Evolutionary conservation across 176 grass and related monocot genomes (phyloP).

Genomic region (Aegilops longissima): DNA sequence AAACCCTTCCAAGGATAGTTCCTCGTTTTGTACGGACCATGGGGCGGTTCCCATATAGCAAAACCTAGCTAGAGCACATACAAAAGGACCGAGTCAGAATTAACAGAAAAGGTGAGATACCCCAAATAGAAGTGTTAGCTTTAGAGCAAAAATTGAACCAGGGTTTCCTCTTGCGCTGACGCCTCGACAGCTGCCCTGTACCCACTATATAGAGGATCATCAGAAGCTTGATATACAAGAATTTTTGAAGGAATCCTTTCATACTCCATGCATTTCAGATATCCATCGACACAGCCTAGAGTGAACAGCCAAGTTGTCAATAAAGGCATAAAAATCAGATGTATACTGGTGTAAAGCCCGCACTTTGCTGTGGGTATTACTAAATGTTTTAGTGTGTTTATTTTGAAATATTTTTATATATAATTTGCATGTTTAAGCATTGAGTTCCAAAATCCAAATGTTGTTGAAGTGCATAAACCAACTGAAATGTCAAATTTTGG

Average conservation of each 20-base stretch:
- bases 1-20: slow-evolving; percentile 90
- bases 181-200: slow-evolving; percentile 87
- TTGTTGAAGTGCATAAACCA: not conserved
- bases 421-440: not conserved
- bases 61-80: slow-evolving; percentile 71
- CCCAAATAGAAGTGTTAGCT: slow-evolving; percentile 5
- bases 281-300: slow-evolving; percentile 89
- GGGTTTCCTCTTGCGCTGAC: slow-evolving; percentile 72
- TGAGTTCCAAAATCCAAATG: not conserved
- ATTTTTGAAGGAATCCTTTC: slow-evolving; percentile 94
- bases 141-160: slow-evolving; percentile 55
- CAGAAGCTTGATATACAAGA: slow-evolving; percentile 86
- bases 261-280: slow-evolving; percentile 90
- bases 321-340: slow-evolving; percentile 10
- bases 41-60: slow-evolving; percentile 94
- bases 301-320: not conserved
- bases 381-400: not conserved
- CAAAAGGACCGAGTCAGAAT: slow-evolving; percentile 20
- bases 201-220: slow-evolving; percentile 92
- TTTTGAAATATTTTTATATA: not conserved
- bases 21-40: slow-evolving; percentile 79
- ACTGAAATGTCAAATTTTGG: not conserved
- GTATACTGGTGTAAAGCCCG: not conserved
- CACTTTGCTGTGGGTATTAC: not conserved
- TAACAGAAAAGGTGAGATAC: slow-evolving; percentile 11